These are phyloP conservation scores for Blastocystis sp. DNA, from an alignment of 352 stramenopile genomes.

Conservation along the genomic window DNA sequence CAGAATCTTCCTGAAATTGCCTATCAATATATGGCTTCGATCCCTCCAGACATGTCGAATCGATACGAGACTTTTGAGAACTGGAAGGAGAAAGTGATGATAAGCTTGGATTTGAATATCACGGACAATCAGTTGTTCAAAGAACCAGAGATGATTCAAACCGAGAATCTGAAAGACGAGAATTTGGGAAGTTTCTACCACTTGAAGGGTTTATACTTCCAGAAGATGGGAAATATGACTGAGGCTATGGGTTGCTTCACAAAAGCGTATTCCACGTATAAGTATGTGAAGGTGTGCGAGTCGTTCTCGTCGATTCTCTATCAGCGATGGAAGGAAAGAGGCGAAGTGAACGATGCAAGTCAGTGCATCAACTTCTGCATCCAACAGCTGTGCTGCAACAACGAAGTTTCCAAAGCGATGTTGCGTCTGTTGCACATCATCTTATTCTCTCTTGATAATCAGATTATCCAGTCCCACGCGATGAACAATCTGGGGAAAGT, in stretches of 20 bases:
- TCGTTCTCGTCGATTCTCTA: neutral
- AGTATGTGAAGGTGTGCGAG: slow-evolving; percentile 6
- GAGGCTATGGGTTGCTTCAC: slow-evolving; percentile 25
- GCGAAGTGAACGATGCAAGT: neutral
- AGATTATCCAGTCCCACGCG: neutral
- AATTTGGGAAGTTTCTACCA: neutral
- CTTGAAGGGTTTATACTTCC: slow-evolving; percentile 25
- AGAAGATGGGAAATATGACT: neutral
- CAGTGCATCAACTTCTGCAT: neutral
- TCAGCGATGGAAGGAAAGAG: neutral
- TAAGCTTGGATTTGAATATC: neutral
- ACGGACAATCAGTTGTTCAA: neutral
- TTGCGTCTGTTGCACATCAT: neutral
- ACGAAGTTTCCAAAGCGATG: neutral
- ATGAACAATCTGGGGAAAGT: neutral
- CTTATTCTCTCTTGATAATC: neutral
- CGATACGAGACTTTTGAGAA: neutral
- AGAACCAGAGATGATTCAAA: neutral
- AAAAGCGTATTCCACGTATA: neutral
- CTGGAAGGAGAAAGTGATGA: neutral
- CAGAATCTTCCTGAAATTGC: slow-evolving; percentile 5
- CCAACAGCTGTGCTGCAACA: neutral
- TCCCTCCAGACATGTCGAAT: neutral
- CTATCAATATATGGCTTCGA: neutral
- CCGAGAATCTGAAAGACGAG: neutral